phyloP scores from a whole-genome alignment of 2,329 filamentous ascomycete genomes.

The Scedosporium minutisporum region DNA sequence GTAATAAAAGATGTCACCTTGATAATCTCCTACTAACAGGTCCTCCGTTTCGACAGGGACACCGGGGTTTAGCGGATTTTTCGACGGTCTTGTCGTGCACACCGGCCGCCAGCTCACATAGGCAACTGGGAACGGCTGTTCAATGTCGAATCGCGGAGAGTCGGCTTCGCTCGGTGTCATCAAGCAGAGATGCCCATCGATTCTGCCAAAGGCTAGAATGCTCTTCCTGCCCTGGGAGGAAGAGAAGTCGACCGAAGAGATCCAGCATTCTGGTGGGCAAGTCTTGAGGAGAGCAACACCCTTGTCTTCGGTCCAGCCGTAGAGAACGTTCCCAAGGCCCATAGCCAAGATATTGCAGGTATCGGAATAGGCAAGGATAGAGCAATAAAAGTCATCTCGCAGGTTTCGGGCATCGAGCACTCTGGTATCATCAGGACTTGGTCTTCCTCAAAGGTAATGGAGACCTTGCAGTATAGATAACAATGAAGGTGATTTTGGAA shows the following conservation, averaged over 20 bases:
- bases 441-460: background rate
- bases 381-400: constrained; percentile 95
- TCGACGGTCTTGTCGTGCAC: constrained; percentile 40
- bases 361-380: constrained; percentile 73
- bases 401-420: constrained; percentile 81
- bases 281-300: constrained; percentile 51
- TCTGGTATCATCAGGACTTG: constrained; percentile 32
- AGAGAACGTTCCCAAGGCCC: constrained; percentile 68
- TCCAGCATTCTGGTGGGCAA: constrained; percentile 32
- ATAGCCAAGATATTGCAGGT: constrained; percentile 71
- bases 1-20: constrained; percentile 79
- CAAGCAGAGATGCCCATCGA: constrained; percentile 64
- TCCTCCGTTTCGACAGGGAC: constrained; percentile 63
- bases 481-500: background rate
- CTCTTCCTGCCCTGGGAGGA: constrained; percentile 63
- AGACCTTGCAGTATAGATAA: background rate
- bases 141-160: constrained; percentile 62
- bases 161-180: constrained; percentile 65
- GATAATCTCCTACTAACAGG: constrained; percentile 75
- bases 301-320: constrained; percentile 74
- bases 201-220: constrained; percentile 78
- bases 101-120: constrained; percentile 75
- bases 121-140: constrained; percentile 62
- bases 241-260: constrained; percentile 88
- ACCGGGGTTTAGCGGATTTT: constrained; percentile 35